These are phyloP conservation scores for Colletotrichum sp. DNA, from an alignment of 2,329 filamentous ascomycete species.

Conservation along the genomic window DNA sequence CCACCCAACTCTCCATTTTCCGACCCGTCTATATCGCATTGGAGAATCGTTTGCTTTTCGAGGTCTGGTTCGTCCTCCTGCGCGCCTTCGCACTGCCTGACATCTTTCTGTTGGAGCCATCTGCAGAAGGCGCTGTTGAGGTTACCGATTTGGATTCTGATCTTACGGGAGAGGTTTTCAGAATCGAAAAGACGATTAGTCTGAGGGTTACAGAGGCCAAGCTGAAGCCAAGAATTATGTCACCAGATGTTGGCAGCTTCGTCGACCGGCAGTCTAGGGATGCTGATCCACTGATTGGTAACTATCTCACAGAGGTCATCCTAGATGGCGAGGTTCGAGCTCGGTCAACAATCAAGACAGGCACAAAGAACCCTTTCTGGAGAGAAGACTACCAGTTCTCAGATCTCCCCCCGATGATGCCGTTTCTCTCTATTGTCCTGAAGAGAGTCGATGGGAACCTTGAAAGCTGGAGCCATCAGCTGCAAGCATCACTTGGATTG, in stretches of 20 bases:
- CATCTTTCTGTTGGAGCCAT: conserved; percentile 71
- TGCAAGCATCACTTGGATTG: conserved; percentile 47
- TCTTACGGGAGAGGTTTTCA: conserved; percentile 57
- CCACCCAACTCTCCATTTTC: conserved; percentile 75
- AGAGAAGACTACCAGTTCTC: conserved; percentile 79
- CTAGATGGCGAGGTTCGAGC: conserved; percentile 81
- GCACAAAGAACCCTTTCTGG: conserved; percentile 80
- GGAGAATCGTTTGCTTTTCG: conserved; percentile 88
- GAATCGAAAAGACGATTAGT: conserved; percentile 65
- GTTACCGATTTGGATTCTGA: conserved; percentile 43
- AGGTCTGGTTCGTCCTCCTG: conserved; percentile 95
- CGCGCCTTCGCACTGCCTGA: conserved; percentile 92
- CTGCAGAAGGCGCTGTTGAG: conserved; percentile 44
- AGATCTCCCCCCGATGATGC: conserved; percentile 73
- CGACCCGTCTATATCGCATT: conserved; percentile 90
- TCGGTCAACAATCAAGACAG: conserved; percentile 73
- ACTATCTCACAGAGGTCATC: conserved; percentile 81
- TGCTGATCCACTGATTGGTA: conserved; percentile 59
- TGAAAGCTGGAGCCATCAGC: conserved; percentile 50
- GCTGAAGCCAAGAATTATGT: conserved; percentile 45
- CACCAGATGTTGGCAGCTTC: conserved; percentile 13
- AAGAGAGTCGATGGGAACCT: conserved; percentile 65
- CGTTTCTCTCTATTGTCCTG: conserved; percentile 72
- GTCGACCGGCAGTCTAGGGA: conserved; percentile 38
- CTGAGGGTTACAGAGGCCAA: conserved; percentile 68